Conservation (phyloP, 2,329 filamentous ascomycete genomes). For the Penicillium paneum region DNA sequence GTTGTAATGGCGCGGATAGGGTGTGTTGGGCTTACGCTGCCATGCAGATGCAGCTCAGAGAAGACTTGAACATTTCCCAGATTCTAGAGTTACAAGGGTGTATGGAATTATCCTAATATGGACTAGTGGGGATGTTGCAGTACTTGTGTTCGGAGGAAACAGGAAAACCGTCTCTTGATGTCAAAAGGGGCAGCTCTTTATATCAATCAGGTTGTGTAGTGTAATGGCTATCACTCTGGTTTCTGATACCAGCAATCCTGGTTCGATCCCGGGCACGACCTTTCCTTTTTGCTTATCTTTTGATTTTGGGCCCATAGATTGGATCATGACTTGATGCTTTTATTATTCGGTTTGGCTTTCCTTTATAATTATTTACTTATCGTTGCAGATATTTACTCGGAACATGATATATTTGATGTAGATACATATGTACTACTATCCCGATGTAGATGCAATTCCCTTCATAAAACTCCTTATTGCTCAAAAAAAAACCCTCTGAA, state of each 20-base stretch:
- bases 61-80: neutral
- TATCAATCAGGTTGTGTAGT: neutral
- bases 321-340: neutral
- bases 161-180: neutral
- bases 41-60: conserved; percentile 1
- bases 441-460: neutral
- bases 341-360: neutral
- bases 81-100: conserved; percentile 9
- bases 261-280: conserved; percentile 13
- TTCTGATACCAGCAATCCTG: conserved; percentile 6
- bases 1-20: neutral
- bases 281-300: neutral
- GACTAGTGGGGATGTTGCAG: conserved; percentile 11
- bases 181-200: fast-evolving
- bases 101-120: conserved; percentile 23
- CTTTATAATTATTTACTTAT: no score
- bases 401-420: neutral
- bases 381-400: no score
- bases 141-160: no score
- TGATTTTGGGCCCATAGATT: no score
- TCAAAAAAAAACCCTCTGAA: neutral
- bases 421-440: neutral
- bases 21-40: neutral
- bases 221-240: neutral
- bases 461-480: neutral